Evolutionary conservation across 2,329 filamentous ascomycete species (phyloP).

Genomic region (Penicillium freii): DNA sequence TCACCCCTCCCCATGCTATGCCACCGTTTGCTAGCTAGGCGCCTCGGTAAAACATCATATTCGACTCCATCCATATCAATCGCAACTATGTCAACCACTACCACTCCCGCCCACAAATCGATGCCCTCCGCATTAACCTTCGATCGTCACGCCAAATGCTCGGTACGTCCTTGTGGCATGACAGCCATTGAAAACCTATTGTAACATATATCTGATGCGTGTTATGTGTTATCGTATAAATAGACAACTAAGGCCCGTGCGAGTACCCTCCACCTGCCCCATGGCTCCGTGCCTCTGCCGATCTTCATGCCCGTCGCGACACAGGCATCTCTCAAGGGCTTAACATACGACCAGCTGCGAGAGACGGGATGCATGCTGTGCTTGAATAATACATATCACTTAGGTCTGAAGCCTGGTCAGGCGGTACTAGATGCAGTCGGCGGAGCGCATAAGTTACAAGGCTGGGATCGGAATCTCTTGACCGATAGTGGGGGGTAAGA

Average conservation of each 20-base stretch:
- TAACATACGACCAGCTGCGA: constrained; percentile 89
- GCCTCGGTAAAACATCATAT: background rate
- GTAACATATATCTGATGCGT: constrained; percentile 10
- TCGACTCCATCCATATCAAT: background rate
- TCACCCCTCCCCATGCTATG: constrained; percentile 21
- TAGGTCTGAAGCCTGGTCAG: constrained; percentile 92
- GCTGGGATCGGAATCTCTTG: constrained; percentile 92
- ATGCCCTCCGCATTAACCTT: constrained; percentile 68
- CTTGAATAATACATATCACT: constrained; percentile 96
- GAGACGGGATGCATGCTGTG: constrained; percentile 86
- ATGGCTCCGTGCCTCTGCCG: constrained; percentile 85
- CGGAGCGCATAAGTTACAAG: constrained; percentile 90
- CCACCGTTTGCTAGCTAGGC: constrained; percentile 9
- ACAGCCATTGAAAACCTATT: background rate
- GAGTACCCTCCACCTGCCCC: constrained; percentile 80
- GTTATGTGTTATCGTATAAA: background rate
- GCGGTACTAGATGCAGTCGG: constrained; percentile 81
- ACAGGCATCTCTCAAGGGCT: constrained; percentile 89
- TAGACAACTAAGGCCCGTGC: constrained; percentile 94
- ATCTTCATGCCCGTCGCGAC: constrained; percentile 99
- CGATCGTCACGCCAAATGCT: constrained; percentile 74
- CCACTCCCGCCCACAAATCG: constrained; percentile 25
- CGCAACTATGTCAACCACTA: constrained; percentile 33
- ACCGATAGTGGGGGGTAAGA: constrained; percentile 62
- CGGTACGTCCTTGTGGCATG: constrained; percentile 54